A percentile compares a stretch with the other conserved stretches of the same genome.
phyloP scores from a whole-genome alignment of 2,329 filamentous ascomycete species.

The Sporothrix inflata region DNA sequence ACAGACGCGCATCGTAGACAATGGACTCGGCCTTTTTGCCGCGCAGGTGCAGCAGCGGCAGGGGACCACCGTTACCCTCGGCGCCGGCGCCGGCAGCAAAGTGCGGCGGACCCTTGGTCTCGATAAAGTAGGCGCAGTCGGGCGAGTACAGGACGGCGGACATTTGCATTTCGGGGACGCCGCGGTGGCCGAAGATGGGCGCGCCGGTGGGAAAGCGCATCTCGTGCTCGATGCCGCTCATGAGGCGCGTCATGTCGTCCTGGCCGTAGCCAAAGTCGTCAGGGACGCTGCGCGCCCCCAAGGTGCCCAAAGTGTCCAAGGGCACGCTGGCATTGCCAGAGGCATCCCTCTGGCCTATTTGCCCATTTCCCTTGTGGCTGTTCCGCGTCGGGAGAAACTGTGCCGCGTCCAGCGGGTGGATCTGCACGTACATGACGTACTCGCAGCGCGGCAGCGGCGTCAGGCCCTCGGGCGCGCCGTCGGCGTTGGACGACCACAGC shows the following conservation, averaged over 20 bases:
- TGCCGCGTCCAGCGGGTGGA: slow-evolving; percentile 58
- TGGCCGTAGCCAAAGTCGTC: slow-evolving; percentile 26
- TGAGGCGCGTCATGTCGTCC: slow-evolving; percentile 36
- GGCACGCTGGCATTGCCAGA: background rate
- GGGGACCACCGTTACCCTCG: slow-evolving; percentile 32
- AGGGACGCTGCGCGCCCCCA: background rate
- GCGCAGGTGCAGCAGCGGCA: slow-evolving; percentile 50
- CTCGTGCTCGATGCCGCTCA: slow-evolving; percentile 61
- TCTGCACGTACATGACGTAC: slow-evolving; percentile 82
- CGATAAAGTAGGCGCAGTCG: slow-evolving; percentile 68
- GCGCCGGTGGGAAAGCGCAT: slow-evolving; percentile 64
- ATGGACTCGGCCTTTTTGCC: slow-evolving; percentile 66
- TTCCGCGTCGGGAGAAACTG: slow-evolving; percentile 35
- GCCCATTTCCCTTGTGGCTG: background rate
- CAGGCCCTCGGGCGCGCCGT: slow-evolving; percentile 61
- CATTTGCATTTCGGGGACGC: slow-evolving; percentile 61
- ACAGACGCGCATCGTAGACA: slow-evolving; percentile 60
- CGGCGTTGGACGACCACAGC: slow-evolving; percentile 73
- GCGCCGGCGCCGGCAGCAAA: slow-evolving; percentile 54
- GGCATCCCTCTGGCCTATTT: background rate
- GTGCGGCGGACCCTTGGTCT: slow-evolving; percentile 64
- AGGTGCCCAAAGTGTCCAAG: background rate
- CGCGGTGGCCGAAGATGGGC: slow-evolving; percentile 48
- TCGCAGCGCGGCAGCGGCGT: slow-evolving; percentile 79
- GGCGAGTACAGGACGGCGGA: slow-evolving; percentile 69